Percentiles rank a stretch among this genome's conserved stretches.
Evolutionary conservation across 257 asterid genomes (phyloP).

Genomic region (Solanum ossicruentum): DNA sequence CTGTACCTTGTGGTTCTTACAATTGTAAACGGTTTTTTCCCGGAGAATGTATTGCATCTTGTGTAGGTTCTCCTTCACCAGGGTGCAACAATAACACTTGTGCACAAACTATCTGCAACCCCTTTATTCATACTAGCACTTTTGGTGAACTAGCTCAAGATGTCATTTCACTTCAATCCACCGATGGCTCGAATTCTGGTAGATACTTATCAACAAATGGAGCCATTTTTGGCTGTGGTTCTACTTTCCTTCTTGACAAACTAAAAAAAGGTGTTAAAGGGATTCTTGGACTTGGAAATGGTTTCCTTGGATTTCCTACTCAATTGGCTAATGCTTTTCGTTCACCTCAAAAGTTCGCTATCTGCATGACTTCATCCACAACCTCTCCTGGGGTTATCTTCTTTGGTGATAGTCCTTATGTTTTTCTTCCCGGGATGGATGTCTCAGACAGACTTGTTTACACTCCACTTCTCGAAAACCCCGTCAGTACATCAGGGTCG

Average conservation of each 20-base stretch:
- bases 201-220: not conserved
- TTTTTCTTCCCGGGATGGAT: too few species aligned
- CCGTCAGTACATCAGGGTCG: not conserved
- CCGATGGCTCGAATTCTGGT: not conserved
- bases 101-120: not conserved
- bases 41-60: not conserved
- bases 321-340: constrained; percentile 11
- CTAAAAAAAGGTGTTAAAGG: constrained; percentile 12
- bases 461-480: constrained; percentile 30
- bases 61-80: not conserved
- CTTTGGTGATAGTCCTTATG: too few species aligned
- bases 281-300: constrained; percentile 34
- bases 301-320: constrained; percentile 13
- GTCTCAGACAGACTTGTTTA: not conserved
- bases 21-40: not conserved
- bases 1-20: constrained; percentile 4
- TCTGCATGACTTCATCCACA: too few species aligned
- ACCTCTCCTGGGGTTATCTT: too few species aligned
- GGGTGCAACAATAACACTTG: not conserved
- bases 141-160: not conserved
- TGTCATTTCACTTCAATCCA: not conserved
- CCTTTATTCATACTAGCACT: not conserved
- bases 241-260: not conserved
- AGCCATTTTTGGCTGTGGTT: not conserved
- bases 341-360: constrained; percentile 7